Evolutionary conservation across 257 asterid species (phyloP).

Genomic region (Solanum bulbocastanum): DNA sequence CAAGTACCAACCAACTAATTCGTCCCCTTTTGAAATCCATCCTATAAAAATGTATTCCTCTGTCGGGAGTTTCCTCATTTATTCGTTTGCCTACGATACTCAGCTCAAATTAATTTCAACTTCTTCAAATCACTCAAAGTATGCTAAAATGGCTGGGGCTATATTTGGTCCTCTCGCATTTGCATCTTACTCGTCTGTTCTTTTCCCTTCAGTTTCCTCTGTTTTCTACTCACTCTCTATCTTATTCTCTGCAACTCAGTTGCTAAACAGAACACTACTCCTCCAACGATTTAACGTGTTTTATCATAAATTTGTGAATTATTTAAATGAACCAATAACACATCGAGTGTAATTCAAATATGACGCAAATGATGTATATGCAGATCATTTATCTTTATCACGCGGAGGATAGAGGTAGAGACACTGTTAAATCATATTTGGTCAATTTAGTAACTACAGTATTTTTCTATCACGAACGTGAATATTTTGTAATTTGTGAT

Average conservation of each 20-base stretch:
- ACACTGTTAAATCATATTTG: background rate
- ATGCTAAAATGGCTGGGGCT: background rate
- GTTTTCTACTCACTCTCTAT: background rate
- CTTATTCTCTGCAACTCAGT: background rate
- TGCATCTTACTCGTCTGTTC: background rate
- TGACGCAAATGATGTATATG: accelerated
- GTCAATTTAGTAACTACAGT: too few relatives aligned
- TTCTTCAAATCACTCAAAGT: background rate
- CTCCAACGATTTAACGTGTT: too few relatives aligned
- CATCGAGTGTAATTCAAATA: background rate
- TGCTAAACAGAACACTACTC: background rate
- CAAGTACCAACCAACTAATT: background rate
- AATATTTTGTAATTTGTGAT: too few relatives aligned
- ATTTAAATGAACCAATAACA: too few relatives aligned
- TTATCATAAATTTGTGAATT: too few relatives aligned
- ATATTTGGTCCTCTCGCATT: background rate
- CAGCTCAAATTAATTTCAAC: background rate
- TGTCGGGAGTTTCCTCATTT: background rate
- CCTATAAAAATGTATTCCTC: background rate
- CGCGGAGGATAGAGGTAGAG: background rate
- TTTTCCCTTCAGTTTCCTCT: background rate
- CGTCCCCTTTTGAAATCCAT: background rate
- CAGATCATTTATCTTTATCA: background rate
- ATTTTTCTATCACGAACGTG: too few relatives aligned
- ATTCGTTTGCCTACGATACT: background rate